phyloP scores from a whole-genome alignment of 768 basidiomycete genomes.

The Mycena albidolilacea region DNA sequence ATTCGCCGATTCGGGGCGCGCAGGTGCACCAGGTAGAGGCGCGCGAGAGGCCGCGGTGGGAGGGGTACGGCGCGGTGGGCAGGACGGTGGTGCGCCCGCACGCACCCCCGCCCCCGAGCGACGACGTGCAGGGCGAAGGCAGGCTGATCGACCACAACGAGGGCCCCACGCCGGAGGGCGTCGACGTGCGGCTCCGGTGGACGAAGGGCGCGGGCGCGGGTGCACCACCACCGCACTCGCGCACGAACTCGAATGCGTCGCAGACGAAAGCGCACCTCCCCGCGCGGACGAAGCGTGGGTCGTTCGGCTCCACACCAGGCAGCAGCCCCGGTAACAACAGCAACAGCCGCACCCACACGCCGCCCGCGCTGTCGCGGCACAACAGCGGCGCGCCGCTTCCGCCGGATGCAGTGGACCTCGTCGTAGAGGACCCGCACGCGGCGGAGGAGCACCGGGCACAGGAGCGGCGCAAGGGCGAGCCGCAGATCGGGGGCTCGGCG shows the following conservation, averaged over 20 bases:
- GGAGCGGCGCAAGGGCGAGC: conserved; percentile 76
- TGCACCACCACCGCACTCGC: conserved; percentile 31
- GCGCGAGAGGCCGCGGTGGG: conserved; percentile 59
- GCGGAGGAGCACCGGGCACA: conserved; percentile 57
- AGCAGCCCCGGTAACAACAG: background rate
- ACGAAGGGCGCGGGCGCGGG: conserved; percentile 43
- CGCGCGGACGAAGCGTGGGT: conserved; percentile 3
- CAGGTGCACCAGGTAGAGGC: conserved; percentile 55
- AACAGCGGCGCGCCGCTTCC: conserved; percentile 55
- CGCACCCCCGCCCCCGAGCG: background rate
- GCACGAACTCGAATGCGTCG: conserved; percentile 37
- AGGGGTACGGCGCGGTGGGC: conserved; percentile 72
- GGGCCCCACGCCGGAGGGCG: conserved; percentile 46
- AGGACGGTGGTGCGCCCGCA: conserved; percentile 40
- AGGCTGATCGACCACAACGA: conserved; percentile 65
- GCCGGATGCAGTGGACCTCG: conserved; percentile 90
- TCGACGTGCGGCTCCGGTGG: conserved; percentile 64
- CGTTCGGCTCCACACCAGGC: background rate
- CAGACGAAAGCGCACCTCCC: conserved; percentile 13
- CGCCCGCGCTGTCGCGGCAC: conserved; percentile 47
- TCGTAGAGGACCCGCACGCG: conserved; percentile 78
- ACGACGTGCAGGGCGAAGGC: background rate
- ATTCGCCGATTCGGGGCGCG: conserved; percentile 69
- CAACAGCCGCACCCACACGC: conserved; percentile 45
- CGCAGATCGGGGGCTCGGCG: conserved; percentile 58